A percentile compares a stretch with the other conserved stretches of the same genome.
Conservation (phyloP, 2,329 filamentous ascomycete genomes). For the Xylaria multiplex region DNA sequence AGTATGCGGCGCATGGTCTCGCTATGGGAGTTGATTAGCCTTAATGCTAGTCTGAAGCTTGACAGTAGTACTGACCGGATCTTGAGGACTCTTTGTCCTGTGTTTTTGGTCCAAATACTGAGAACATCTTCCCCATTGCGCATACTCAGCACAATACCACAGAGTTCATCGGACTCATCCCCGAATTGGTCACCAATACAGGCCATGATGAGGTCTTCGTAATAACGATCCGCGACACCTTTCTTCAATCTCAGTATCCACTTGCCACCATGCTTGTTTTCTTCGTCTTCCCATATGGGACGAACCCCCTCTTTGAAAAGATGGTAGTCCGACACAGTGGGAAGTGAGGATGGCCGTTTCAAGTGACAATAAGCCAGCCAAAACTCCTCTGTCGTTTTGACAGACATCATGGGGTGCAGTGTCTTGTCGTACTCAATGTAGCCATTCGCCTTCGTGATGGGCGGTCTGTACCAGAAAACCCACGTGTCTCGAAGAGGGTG, state of each 20-base stretch:
- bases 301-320: slow-evolving; percentile 97
- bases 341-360: slow-evolving; percentile 86
- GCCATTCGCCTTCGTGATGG: slow-evolving; percentile 92
- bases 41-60: slow-evolving; percentile 1
- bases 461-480: slow-evolving; percentile 97
- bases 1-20: slow-evolving; percentile 95
- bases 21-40: slow-evolving; percentile 57
- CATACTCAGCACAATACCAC: slow-evolving; percentile 92
- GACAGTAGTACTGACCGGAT: slow-evolving; percentile 75
- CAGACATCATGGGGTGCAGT: slow-evolving; percentile 83
- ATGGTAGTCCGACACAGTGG: slow-evolving; percentile 96
- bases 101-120: slow-evolving; percentile 96
- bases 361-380: slow-evolving; percentile 90
- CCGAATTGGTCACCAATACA: slow-evolving; percentile 94
- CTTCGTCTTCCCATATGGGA: slow-evolving; percentile 98
- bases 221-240: slow-evolving; percentile 94
- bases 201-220: slow-evolving; percentile 91
- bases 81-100: slow-evolving; percentile 93
- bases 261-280: slow-evolving; percentile 95
- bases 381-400: slow-evolving; percentile 88
- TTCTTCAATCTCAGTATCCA: slow-evolving; percentile 98
- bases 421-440: slow-evolving; percentile 96
- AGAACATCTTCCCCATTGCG: slow-evolving; percentile 96
- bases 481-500: slow-evolving; percentile 84
- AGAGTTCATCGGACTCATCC: slow-evolving; percentile 93